Evolutionary conservation across 495 filamentous ascomycete genomes (phyloP), one percentile per base, ranked within the genome.

Genomic region (Tuber borchii): DNA sequence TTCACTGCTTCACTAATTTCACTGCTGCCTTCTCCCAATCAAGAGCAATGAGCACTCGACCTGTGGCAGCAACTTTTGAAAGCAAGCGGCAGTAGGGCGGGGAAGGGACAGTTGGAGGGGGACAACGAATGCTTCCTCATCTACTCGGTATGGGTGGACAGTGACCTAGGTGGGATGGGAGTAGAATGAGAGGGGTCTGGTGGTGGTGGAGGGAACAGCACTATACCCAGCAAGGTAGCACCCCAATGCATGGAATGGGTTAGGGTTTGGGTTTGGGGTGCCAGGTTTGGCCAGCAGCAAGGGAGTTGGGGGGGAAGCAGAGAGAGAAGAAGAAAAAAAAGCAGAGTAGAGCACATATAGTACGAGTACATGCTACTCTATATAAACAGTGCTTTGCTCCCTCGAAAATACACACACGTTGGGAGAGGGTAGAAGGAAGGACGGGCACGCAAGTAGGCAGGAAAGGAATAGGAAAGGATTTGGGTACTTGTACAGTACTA

Each of bases 181-280:
- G 48, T 65, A 73, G 31, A 65, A 26, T 31, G 26, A 14, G 71
- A 74, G 77, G 76, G 70, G 76, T 43, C 42, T 43, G 78, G n/a
- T n/a, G 76, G 77, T 79, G 76, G 78, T 79, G 72, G 78, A 75
- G 78, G 73, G 76, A 79, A 61, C 31, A n/a, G 70, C 73, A 69
- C 77, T 79, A 79, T 70, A 79, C 77, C 76, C 70, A 75, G 70
- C 69, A 61, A 71, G 77, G 78, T 72, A 71, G 26, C 71, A 77
- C 31, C 51, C 68, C 70, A 26, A 19, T 37, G n/a, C 26, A 78
- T 46, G 12, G 44, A 70, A n/a, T 78, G 78, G 78, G 76, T 79
- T 79, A 79, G 78, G 78, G 78, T 79, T 79, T 73, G 78, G 78
- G 78, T 79, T 79, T 73, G 73, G 78, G 39, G 75, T 72, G 75